Percentiles rank a stretch among this genome's conserved stretches.
phyloP scores from a whole-genome alignment of 108 stramenopile species.

The Bacterosira constricta region DNA sequence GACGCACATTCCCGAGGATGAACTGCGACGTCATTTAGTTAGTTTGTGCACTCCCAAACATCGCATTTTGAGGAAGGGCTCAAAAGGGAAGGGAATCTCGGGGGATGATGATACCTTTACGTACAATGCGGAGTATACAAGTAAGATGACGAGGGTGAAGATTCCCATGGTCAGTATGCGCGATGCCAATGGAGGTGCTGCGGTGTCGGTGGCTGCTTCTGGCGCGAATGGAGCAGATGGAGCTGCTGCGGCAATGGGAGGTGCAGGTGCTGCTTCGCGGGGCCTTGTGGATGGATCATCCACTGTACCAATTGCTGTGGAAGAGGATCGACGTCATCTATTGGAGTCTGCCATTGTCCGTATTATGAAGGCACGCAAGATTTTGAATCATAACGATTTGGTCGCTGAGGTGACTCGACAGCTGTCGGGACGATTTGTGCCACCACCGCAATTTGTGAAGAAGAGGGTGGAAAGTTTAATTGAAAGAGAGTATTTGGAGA shows the following conservation, averaged over 20 bases:
- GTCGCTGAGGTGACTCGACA: conserved; percentile 92
- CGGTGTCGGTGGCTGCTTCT: conserved; percentile 29
- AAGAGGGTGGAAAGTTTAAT: conserved; percentile 96
- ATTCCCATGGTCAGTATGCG: conserved; percentile 93
- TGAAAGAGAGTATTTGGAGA: conserved; percentile 96
- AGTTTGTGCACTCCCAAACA: conserved; percentile 96
- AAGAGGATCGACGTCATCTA: conserved; percentile 91
- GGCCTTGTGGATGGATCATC: conserved; percentile 55
- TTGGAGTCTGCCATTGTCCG: conserved; percentile 96
- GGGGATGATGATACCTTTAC: conserved; percentile 90
- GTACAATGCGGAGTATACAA: conserved; percentile 89
- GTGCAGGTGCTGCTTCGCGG: conserved; percentile 14
- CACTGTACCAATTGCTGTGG: conserved; percentile 74
- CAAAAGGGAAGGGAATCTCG: conserved; percentile 91
- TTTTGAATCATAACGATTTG: conserved; percentile 92
- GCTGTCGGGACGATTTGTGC: conserved; percentile 82
- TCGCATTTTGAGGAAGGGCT: conserved; percentile 89
- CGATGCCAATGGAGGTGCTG: conserved; percentile 47
- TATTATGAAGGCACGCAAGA: conserved; percentile 97
- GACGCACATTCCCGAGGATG: conserved; percentile 89
- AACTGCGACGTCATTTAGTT: conserved; percentile 93
- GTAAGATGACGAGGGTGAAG: conserved; percentile 88
- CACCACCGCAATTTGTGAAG: conserved; percentile 92
- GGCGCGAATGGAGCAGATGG: conserved; percentile 13
- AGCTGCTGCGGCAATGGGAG: conserved; percentile 21